Evolutionary conservation across 192 early-diverging fungal genomes (phyloP).

Genomic region (Spinellus fusiger): DNA sequence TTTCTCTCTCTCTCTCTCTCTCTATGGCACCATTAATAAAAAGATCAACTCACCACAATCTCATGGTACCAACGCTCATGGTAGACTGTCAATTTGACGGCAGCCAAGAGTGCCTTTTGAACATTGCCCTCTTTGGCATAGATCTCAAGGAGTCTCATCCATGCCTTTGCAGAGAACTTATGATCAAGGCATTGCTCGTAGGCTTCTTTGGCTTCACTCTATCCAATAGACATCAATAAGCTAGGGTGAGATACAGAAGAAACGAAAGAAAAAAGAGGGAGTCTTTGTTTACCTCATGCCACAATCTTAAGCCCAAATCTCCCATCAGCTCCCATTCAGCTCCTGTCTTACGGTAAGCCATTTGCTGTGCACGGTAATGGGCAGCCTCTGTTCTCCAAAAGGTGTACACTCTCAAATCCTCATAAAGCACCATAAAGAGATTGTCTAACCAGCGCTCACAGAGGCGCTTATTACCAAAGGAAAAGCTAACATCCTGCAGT

Average conservation of each 20-base stretch:
- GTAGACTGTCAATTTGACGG: constrained; percentile 78
- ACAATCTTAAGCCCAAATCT: constrained; percentile 82
- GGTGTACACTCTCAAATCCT: constrained; percentile 90
- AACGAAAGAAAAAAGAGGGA: too few relatives aligned
- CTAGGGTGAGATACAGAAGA: too few relatives aligned
- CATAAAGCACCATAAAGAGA: constrained; percentile 97
- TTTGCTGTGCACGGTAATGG: constrained; percentile 66
- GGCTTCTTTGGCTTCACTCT: constrained; percentile 89
- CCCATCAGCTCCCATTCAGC: constrained; percentile 98
- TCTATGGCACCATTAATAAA: neutral
- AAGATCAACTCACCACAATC: constrained; percentile 59
- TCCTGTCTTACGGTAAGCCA: constrained; percentile 86
- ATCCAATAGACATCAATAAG: too few relatives aligned
- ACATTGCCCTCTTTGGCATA: constrained; percentile 78
- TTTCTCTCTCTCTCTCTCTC: neutral
- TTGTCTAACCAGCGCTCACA: constrained; percentile 99
- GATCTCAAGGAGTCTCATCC: constrained; percentile 76
- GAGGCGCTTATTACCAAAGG: constrained; percentile 89
- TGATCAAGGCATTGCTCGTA: constrained; percentile 83
- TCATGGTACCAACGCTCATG: constrained; percentile 91
- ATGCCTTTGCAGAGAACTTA: constrained; percentile 90
- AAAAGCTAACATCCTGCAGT: constrained; percentile 49
- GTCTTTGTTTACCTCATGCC: constrained; percentile 57
- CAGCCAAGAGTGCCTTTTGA: constrained; percentile 69
- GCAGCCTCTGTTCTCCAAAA: constrained; percentile 84